Percentiles rank a stretch among this genome's conserved stretches.
Evolutionary conservation across 208 protist genomes (phyloP).

Genomic region (Eutreptiella sp.): DNA sequence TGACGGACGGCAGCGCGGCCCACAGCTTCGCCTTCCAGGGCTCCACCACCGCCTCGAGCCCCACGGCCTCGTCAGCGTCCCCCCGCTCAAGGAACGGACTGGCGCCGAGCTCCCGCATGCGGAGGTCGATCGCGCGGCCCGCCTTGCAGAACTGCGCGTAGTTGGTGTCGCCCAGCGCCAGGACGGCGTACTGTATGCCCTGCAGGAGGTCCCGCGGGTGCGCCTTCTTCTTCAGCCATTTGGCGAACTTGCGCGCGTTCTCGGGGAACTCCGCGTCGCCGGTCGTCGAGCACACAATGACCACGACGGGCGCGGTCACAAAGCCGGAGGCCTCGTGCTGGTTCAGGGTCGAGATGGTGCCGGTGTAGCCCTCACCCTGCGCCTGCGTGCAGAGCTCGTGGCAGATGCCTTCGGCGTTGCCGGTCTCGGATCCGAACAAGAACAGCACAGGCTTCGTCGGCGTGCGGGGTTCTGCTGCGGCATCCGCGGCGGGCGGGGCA

Average conservation of each 20-base stretch:
- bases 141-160: conserved; percentile 38
- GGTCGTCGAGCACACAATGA: conserved; percentile 46
- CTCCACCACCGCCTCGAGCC: conserved; percentile 67
- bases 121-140: conserved; percentile 21
- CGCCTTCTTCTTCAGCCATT: conserved; percentile 39
- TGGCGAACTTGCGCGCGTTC: conserved; percentile 44
- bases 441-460: no score
- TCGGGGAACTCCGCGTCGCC: conserved; percentile 48
- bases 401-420: conserved; percentile 57
- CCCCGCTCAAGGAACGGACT: conserved; percentile 51
- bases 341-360: no score
- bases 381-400: conserved; percentile 60
- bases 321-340: no score
- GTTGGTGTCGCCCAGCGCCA: conserved; percentile 49
- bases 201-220: conserved; percentile 46
- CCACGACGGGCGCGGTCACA: no score
- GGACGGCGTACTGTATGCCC: conserved; percentile 42
- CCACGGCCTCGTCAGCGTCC: conserved; percentile 71
- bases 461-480: no score
- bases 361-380: no score
- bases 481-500: no score
- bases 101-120: conserved; percentile 24
- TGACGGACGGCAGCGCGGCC: conserved; percentile 28
- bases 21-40: conserved; percentile 61
- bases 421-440: conserved; percentile 56